Conservation (phyloP, 495 filamentous ascomycete genomes). For the Penicillium turbatum region DNA sequence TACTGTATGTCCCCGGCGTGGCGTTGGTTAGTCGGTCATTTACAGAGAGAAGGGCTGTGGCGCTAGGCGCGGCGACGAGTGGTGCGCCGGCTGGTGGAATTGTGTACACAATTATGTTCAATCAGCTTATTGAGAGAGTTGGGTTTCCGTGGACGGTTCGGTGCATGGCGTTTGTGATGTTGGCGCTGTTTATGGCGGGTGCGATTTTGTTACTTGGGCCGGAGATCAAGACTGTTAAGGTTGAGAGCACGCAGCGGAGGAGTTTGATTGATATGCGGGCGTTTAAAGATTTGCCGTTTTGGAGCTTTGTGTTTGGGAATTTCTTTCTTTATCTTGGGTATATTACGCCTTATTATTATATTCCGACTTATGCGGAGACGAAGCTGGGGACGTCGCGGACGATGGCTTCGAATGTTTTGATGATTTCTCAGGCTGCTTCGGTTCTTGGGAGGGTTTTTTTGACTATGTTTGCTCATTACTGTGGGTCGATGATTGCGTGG, state of each 20-base stretch:
- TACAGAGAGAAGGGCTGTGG: conserved; percentile 31
- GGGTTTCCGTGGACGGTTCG: conserved; percentile 52
- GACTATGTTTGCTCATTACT: conserved; percentile 21
- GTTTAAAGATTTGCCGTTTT: conserved; percentile 30
- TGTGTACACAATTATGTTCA: conserved; percentile 51
- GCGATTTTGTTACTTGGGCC: conserved; percentile 29
- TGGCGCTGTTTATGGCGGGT: conserved; percentile 39
- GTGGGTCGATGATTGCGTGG: conserved; percentile 25
- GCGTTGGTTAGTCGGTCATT: conserved; percentile 41
- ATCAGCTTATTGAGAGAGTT: conserved; percentile 38
- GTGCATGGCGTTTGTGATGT: conserved; percentile 46
- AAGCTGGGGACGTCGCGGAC: conserved; percentile 37
- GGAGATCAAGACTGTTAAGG: not conserved
- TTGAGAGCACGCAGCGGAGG: not conserved
- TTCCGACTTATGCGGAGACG: conserved; percentile 49
- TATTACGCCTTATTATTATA: conserved; percentile 61
- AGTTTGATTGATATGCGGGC: conserved; percentile 19
- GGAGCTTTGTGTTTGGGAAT: conserved; percentile 25
- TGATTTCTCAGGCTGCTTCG: conserved; percentile 32
- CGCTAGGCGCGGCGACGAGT: conserved; percentile 40
- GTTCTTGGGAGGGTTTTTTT: conserved; percentile 25
- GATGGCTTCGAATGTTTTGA: conserved; percentile 45
- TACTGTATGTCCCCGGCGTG: conserved; percentile 40
- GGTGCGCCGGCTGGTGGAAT: conserved; percentile 46
- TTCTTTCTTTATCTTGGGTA: conserved; percentile 56